A percentile compares a stretch with the other conserved stretches of the same genome.
These are phyloP conservation scores for Penicillium freii DNA, from an alignment of 2,329 filamentous ascomycete species.

Conservation along the genomic window DNA sequence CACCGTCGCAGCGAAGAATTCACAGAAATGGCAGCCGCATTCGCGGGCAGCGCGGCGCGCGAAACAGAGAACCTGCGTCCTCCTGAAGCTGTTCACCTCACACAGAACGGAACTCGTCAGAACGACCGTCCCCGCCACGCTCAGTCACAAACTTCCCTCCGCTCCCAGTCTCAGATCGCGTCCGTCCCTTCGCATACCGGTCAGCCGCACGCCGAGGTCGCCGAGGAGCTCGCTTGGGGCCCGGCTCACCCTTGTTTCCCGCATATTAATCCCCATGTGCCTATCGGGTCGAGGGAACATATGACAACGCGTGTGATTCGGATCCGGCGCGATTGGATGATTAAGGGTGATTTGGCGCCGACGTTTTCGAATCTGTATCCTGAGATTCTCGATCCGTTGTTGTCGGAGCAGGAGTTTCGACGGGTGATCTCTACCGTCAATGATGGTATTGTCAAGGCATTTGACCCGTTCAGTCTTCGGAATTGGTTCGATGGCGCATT, in stretches of 20 bases:
- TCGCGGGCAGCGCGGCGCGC: slow-evolving; percentile 25
- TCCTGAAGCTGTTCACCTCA: slow-evolving; percentile 32
- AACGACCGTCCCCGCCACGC: slow-evolving; percentile 38
- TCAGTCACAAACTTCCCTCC: slow-evolving; percentile 42
- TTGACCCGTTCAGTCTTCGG: slow-evolving; percentile 71
- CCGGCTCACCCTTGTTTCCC: slow-evolving; percentile 92
- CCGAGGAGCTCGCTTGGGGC: slow-evolving; percentile 80
- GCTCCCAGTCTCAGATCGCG: slow-evolving; percentile 41
- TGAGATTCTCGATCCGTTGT: slow-evolving; percentile 84
- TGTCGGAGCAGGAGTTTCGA: slow-evolving; percentile 84
- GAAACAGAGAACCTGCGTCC: slow-evolving; percentile 30
- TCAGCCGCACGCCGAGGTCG: slow-evolving; percentile 50
- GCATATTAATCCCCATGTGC: slow-evolving; percentile 88
- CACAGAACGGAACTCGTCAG: slow-evolving; percentile 23
- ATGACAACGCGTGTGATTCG: slow-evolving; percentile 83
- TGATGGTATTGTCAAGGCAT: slow-evolving; percentile 69
- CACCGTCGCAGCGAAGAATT: slow-evolving; percentile 37
- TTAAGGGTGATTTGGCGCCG: slow-evolving; percentile 83
- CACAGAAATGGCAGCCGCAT: slow-evolving; percentile 29
- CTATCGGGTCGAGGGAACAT: slow-evolving; percentile 71
- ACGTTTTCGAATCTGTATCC: slow-evolving; percentile 95
- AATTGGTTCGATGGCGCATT: slow-evolving; percentile 78
- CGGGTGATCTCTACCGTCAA: slow-evolving; percentile 80
- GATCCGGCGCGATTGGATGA: slow-evolving; percentile 86
- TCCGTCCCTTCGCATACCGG: slow-evolving; percentile 40